Evolutionary conservation across 345 rosid genomes (phyloP).

Genomic region (Eucalyptus fibrosa): DNA sequence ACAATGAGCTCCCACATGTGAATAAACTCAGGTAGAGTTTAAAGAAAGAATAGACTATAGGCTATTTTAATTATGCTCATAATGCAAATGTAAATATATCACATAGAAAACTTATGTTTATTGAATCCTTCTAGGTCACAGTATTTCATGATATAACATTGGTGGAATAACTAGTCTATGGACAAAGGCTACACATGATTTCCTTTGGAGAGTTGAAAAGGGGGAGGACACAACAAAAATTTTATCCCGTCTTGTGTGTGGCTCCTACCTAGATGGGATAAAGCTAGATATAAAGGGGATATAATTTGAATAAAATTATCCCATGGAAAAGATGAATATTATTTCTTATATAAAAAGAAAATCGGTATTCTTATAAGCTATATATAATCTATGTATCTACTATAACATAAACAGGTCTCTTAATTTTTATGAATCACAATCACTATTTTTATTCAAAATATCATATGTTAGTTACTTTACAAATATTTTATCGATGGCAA

Average conservation of each 20-base stretch:
- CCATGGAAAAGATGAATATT: too few species aligned
- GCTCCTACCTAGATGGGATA: background rate
- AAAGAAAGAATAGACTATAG: background rate
- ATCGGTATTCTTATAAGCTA: too few species aligned
- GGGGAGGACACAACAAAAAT: background rate
- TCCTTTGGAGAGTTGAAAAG: background rate
- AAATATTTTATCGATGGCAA: background rate
- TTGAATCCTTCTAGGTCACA: background rate
- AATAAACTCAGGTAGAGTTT: background rate
- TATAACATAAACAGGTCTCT: too few species aligned
- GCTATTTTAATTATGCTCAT: background rate
- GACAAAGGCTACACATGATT: background rate
- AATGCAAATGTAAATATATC: background rate
- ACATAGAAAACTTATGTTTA: background rate
- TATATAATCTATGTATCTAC: too few species aligned
- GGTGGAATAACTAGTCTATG: background rate
- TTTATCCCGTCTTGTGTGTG: background rate
- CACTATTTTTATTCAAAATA: too few species aligned
- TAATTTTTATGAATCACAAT: too few species aligned
- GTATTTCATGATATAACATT: background rate
- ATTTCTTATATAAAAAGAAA: too few species aligned
- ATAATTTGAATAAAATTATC: too few species aligned
- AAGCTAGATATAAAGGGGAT: accelerated
- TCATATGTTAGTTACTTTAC: background rate
- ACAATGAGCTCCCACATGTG: background rate